These are phyloP conservation scores for Hyaloperonospora brassicae DNA, from an alignment of 352 stramenopile genomes.

Conservation along the genomic window DNA sequence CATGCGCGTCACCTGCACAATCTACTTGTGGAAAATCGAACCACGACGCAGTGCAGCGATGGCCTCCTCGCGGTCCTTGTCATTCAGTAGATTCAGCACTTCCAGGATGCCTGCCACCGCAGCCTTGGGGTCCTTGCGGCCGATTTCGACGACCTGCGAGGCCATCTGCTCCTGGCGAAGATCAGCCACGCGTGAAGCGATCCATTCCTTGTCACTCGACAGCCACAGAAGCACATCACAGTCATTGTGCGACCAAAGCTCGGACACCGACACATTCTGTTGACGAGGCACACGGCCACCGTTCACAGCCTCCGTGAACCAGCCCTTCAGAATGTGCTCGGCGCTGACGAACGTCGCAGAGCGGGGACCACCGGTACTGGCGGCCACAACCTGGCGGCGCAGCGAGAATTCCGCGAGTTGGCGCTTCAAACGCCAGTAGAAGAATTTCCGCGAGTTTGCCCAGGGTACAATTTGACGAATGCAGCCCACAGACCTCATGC, in stretches of 20 bases:
- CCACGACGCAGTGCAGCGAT: constrained; percentile 66
- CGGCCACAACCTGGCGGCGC: constrained; percentile 46
- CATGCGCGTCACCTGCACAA: constrained; percentile 22
- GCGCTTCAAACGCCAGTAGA: constrained; percentile 97
- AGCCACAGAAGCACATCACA: constrained; percentile 80
- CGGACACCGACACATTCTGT: constrained; percentile 53
- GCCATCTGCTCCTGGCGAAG: constrained; percentile 66
- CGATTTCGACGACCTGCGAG: constrained; percentile 68
- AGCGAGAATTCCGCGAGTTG: constrained; percentile 95
- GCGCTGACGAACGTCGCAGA: constrained; percentile 40
- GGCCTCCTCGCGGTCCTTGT: constrained; percentile 82
- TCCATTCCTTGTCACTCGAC: constrained; percentile 70
- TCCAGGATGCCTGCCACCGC: constrained; percentile 79
- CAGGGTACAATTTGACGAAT: constrained; percentile 96
- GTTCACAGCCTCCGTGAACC: constrained; percentile 80
- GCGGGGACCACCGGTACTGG: constrained; percentile 24
- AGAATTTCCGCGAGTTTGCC: constrained; percentile 92
- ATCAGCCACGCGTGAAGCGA: constrained; percentile 44
- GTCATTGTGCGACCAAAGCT: constrained; percentile 60
- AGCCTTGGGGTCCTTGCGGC: constrained; percentile 71
- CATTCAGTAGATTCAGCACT: constrained; percentile 72
- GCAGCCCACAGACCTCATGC: constrained; percentile 98
- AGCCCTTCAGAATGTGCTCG: constrained; percentile 62
- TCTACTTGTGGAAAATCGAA: constrained; percentile 82
- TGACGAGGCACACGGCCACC: constrained; percentile 55